Evolutionary conservation across 2,329 filamentous ascomycete species (phyloP), one percentile per base, ranked within the genome.

Genomic region (Stachybotrys elegans): DNA sequence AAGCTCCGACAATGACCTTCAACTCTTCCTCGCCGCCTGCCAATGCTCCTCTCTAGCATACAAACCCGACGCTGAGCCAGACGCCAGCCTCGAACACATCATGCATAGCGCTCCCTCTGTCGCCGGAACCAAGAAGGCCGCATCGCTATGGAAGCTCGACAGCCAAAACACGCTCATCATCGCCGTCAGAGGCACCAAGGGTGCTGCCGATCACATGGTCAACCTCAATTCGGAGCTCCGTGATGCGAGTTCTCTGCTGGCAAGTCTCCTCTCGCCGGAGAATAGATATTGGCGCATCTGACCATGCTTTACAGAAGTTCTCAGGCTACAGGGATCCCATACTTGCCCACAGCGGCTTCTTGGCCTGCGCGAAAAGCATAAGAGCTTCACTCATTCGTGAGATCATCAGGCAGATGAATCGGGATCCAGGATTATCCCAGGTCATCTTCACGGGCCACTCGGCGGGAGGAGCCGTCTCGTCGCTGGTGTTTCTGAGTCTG

Each of bases 381-480:
- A 40, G 53, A 5, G 43, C 53, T 2, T 46, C 46, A 43, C 25
- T 56, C 1, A 37, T 35, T 0, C 35, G 48, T 2, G 45, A 53
- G 5, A 48, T 55, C 3, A n/a, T 14, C 8, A 43, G 44, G 3
- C 48, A 55, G 13, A 9, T 50, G 0, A 25, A 44, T 11, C 21
- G 8, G 0, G 48, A 55, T 17, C 1, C 9, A 2, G 14, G 6
- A 2, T 19, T 55, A 2, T 36, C 21, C 1, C 39, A 50, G 1
- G 16, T 57, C 11, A 42, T 52, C 4, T 55, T 57, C 19, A 55
- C 55, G 0, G 55, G 55, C 4, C 55, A 57, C 17, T 57, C 55
- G 0, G 55, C 55, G 0, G 55, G 55, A 5, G 55, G 55, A 13
- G 48, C 55, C 1, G 55, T 57, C 14, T 45, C 53, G 5, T 47